Percentiles rank a stretch among this genome's conserved stretches.
These are phyloP conservation scores for Fusarium graminum DNA, from an alignment of 2,329 filamentous ascomycete genomes.

Conservation along the genomic window DNA sequence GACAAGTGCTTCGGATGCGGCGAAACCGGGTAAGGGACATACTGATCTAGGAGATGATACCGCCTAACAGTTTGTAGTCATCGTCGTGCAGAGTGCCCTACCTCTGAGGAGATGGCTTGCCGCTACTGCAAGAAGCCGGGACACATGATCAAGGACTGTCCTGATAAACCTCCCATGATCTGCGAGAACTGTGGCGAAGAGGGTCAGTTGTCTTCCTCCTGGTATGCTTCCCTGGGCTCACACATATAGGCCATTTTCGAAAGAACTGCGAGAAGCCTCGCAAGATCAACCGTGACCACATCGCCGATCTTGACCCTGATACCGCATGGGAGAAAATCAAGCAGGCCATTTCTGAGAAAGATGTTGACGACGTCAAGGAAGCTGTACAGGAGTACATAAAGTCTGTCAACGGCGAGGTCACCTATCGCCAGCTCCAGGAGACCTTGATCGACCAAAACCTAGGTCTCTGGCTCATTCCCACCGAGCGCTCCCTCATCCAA, in stretches of 20 bases:
- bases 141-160: slow-evolving; percentile 72
- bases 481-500: slow-evolving; percentile 67
- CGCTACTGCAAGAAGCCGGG: slow-evolving; percentile 64
- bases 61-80: slow-evolving; percentile 42
- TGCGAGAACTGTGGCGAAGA: slow-evolving; percentile 74
- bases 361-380: slow-evolving; percentile 73
- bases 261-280: slow-evolving; percentile 70
- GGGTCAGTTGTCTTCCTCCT: slow-evolving; percentile 57
- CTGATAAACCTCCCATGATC: slow-evolving; percentile 65
- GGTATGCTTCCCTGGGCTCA: slow-evolving; percentile 21
- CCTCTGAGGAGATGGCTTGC: slow-evolving; percentile 53
- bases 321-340: slow-evolving; percentile 70
- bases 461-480: slow-evolving; percentile 71
- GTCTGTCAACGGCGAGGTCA: slow-evolving; percentile 65
- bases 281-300: slow-evolving; percentile 66
- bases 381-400: slow-evolving; percentile 73
- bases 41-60: neutral
- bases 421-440: slow-evolving; percentile 71
- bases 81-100: slow-evolving; percentile 55
- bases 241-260: slow-evolving; percentile 64
- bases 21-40: slow-evolving; percentile 52
- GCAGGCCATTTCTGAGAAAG: slow-evolving; percentile 64
- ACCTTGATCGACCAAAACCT: slow-evolving; percentile 68
- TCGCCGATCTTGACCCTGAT: slow-evolving; percentile 65
- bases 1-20: slow-evolving; percentile 55